These are phyloP conservation scores for Dryadomyces quercus-mongolicae DNA, from an alignment of 2,329 filamentous ascomycete genomes.

Conservation along the genomic window DNA sequence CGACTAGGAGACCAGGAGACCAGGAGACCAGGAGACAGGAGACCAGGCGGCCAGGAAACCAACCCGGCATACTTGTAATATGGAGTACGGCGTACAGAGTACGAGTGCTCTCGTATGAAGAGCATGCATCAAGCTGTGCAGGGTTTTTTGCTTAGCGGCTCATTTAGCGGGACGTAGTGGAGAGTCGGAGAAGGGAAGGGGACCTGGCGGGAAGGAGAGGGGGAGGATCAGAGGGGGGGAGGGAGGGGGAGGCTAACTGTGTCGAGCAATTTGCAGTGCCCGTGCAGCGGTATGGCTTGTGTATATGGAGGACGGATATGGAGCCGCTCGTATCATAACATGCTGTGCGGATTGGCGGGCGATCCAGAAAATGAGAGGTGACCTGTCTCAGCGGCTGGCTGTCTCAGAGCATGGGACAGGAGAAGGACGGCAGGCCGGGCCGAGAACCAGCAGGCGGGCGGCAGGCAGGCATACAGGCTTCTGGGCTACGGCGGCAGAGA, in stretches of 20 bases:
- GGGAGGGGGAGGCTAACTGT: not conserved
- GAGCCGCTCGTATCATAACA: too few species aligned
- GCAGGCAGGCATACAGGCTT: not conserved
- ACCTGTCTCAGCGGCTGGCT: not conserved
- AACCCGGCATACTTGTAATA: too few species aligned
- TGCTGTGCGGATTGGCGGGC: too few species aligned
- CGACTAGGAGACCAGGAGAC: not conserved
- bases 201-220: not conserved
- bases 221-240: not conserved
- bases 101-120: not conserved
- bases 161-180: slow-evolving; percentile 1
- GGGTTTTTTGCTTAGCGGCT: slow-evolving; percentile 2
- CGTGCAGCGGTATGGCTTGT: too few species aligned
- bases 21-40: not conserved
- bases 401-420: not conserved
- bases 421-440: not conserved
- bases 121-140: not conserved
- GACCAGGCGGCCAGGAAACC: not conserved
- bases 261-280: slow-evolving; percentile 1
- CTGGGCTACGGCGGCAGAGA: not conserved
- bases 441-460: not conserved
- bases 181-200: not conserved
- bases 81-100: too few species aligned
- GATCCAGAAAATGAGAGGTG: too few species aligned
- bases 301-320: too few species aligned